Conservation (phyloP, 192 early-diverging fungal genomes). For the Rhizophagus clarus region DNA sequence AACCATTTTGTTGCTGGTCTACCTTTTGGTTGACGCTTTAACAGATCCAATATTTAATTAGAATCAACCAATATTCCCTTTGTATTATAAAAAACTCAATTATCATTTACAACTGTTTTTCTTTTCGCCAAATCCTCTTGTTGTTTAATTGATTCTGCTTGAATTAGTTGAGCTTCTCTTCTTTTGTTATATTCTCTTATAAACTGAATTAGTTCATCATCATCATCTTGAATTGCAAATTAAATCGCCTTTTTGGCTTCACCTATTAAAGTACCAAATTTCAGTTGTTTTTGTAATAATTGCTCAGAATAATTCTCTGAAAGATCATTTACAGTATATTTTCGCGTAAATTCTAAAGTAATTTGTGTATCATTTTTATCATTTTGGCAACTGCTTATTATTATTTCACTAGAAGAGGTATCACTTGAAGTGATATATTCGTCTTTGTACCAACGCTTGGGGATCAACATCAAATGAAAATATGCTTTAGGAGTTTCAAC, state of each 20-base stretch:
- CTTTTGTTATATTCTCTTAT: not conserved
- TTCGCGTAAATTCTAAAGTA: not conserved
- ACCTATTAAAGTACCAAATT: not conserved
- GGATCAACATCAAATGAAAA: too few species aligned
- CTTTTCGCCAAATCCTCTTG: too few species aligned
- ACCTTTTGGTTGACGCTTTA: too few species aligned
- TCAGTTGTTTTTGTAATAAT: not conserved
- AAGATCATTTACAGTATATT: slow-evolving; percentile 7
- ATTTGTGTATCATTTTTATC: not conserved
- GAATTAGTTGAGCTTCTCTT: not conserved
- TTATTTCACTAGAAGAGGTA: not conserved
- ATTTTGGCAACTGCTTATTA: not conserved
- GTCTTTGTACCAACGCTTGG: too few species aligned
- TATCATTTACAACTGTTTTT: too few species aligned
- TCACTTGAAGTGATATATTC: not conserved
- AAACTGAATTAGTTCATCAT: not conserved
- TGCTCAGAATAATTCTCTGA: not conserved
- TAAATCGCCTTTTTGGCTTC: not conserved
- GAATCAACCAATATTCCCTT: too few species aligned
- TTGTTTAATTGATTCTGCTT: not conserved
- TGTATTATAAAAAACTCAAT: too few species aligned
- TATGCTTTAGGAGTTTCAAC: too few species aligned
- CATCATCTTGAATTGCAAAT: not conserved
- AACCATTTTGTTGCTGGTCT: too few species aligned
- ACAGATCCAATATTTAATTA: too few species aligned